These are phyloP conservation scores for Xylaria longipes DNA, from an alignment of 495 filamentous ascomycete species.

Conservation along the genomic window DNA sequence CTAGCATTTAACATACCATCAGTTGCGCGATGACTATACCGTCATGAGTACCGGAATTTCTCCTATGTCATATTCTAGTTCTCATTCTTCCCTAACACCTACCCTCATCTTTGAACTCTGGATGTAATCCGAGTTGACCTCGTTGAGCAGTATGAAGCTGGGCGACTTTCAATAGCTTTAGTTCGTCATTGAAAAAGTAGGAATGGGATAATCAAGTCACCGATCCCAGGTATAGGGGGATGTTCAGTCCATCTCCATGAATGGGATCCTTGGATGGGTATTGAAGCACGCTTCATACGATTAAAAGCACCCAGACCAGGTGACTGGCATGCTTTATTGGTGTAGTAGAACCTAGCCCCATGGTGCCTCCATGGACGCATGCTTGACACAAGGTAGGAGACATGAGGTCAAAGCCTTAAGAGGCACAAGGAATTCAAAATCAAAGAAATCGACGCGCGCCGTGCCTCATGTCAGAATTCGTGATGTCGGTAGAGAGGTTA, in stretches of 20 bases:
- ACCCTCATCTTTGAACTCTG: neutral
- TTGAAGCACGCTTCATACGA: neutral
- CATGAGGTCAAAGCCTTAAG: neutral
- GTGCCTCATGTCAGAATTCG: neutral
- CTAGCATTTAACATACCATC: neutral
- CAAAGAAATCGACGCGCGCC: neutral
- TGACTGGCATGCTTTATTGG: neutral
- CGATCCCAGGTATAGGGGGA: neutral
- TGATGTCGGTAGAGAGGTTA: neutral
- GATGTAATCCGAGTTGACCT: neutral
- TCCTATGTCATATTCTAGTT: neutral
- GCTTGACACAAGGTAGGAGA: neutral
- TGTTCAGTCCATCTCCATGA: neutral
- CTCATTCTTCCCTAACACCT: neutral
- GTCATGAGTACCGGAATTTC: neutral
- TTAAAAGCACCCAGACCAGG: neutral
- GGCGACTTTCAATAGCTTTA: neutral
- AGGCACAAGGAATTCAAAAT: neutral
- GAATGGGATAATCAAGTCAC: neutral
- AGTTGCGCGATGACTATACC: neutral
- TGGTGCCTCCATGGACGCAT: neutral
- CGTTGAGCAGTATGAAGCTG: neutral
- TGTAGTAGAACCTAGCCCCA: neutral
- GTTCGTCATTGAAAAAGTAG: neutral
- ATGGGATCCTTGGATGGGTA: neutral